Conservation (phyloP, 306 rosid species). For the Parietaria judaica region DNA sequence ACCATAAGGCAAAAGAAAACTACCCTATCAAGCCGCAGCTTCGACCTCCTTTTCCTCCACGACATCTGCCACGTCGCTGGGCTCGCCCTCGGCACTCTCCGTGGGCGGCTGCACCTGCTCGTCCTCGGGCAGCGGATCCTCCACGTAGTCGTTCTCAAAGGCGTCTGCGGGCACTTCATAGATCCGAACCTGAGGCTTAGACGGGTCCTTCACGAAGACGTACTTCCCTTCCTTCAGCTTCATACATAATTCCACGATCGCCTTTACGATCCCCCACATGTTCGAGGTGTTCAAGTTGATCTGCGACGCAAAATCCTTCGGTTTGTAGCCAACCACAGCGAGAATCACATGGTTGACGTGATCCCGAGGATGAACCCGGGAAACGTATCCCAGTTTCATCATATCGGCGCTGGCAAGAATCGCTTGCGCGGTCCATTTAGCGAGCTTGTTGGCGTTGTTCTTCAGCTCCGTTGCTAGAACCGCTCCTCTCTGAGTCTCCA, state of each 20-base stretch:
- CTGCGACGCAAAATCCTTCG: conserved; percentile 73
- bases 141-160: conserved; percentile 89
- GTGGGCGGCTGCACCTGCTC: conserved; percentile 85
- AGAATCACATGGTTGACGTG: conserved; percentile 84
- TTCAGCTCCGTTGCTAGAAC: conserved; percentile 94
- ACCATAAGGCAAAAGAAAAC: not conserved
- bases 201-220: conserved; percentile 83
- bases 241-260: conserved; percentile 97
- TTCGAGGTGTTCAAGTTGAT: conserved; percentile 67
- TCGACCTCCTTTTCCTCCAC: conserved; percentile 45
- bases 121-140: conserved; percentile 90
- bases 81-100: conserved; percentile 52
- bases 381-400: conserved; percentile 93
- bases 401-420: conserved; percentile 71
- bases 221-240: conserved; percentile 87
- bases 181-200: conserved; percentile 92
- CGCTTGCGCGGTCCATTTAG: conserved; percentile 95
- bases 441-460: conserved; percentile 91
- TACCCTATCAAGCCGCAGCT: conserved; percentile 38
- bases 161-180: conserved; percentile 87
- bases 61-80: conserved; percentile 33
- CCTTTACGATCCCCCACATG: conserved; percentile 98
- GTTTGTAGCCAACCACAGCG: conserved; percentile 85
- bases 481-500: conserved; percentile 96
- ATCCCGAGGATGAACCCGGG: conserved; percentile 93